Evolutionary conservation across 495 filamentous ascomycete species (phyloP).

Genomic region (Cenococcum geophilum): DNA sequence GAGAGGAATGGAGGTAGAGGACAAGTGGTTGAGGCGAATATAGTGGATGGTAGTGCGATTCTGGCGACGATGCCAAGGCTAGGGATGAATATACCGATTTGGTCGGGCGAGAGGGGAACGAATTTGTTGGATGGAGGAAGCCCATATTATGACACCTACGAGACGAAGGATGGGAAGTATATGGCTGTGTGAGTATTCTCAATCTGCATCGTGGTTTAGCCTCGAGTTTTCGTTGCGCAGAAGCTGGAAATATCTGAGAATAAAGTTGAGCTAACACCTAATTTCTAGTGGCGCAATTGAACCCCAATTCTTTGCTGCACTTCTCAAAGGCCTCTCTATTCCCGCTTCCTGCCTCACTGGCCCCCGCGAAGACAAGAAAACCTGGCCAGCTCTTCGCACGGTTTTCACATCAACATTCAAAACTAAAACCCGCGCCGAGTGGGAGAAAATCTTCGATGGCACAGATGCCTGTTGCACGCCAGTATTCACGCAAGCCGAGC

Average conservation of each 20-base stretch:
- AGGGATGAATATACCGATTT: constrained; percentile 50
- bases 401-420: constrained; percentile 61
- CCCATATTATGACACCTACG: constrained; percentile 84
- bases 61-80: constrained; percentile 71
- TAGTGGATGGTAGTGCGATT: constrained; percentile 85
- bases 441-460: constrained; percentile 80
- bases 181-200: constrained; percentile 59
- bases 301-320: constrained; percentile 67
- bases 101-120: constrained; percentile 57
- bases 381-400: constrained; percentile 59
- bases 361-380: constrained; percentile 49
- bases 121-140: constrained; percentile 79
- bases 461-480: constrained; percentile 91
- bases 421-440: constrained; percentile 68
- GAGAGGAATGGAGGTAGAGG: constrained; percentile 56
- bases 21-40: constrained; percentile 89
- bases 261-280: neutral
- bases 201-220: neutral
- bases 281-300: constrained; percentile 63
- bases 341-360: constrained; percentile 47
- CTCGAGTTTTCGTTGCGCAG: too few species aligned
- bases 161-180: constrained; percentile 72
- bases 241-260: neutral
- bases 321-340: constrained; percentile 62
- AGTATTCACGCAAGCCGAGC: constrained; percentile 66